Percentiles rank a stretch among this genome's conserved stretches.
Conservation (phyloP, 352 stramenopile genomes). For the Pythium dissimile region DNA sequence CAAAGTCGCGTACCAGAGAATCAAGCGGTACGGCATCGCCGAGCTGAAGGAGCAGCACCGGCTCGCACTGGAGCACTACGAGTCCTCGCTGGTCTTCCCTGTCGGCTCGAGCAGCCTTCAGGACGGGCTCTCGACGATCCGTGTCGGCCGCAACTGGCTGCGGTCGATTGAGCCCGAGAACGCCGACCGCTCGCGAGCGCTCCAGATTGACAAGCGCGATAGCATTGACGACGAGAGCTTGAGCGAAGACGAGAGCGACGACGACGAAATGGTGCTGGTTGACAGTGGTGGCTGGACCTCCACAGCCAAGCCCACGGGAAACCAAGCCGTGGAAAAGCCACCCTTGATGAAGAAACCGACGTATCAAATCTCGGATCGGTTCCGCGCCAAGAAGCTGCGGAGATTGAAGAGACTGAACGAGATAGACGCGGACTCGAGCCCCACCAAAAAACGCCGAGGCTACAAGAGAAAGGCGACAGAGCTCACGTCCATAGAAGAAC, state of each 20-base stretch:
- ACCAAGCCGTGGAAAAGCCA: neutral
- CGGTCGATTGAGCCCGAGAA: constrained; percentile 22
- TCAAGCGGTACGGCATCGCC: constrained; percentile 31
- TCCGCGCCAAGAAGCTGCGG: too few relatives aligned
- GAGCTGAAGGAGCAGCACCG: constrained; percentile 52
- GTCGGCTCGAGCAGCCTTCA: constrained; percentile 11
- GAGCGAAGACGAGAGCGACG: constrained; percentile 2
- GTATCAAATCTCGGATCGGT: neutral
- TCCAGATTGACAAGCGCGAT: constrained; percentile 6
- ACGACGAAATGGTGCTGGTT: constrained; percentile 17
- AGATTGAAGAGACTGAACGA: too few relatives aligned
- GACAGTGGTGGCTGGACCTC: neutral
- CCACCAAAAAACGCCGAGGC: too few relatives aligned
- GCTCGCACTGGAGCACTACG: constrained; percentile 54
- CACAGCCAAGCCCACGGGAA: neutral
- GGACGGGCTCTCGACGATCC: constrained; percentile 11
- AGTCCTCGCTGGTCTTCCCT: constrained; percentile 44
- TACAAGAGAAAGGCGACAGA: neutral
- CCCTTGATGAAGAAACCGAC: neutral
- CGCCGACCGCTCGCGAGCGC: constrained; percentile 7
- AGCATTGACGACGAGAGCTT: neutral
- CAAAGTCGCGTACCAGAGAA: constrained; percentile 31
- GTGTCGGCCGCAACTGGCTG: constrained; percentile 25
- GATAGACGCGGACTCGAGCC: too few relatives aligned
- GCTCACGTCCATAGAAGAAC: neutral